Base-by-base conservation (phyloP, 2,329 filamentous ascomycete genomes). In the Aspergillus chevalieri region DNA sequence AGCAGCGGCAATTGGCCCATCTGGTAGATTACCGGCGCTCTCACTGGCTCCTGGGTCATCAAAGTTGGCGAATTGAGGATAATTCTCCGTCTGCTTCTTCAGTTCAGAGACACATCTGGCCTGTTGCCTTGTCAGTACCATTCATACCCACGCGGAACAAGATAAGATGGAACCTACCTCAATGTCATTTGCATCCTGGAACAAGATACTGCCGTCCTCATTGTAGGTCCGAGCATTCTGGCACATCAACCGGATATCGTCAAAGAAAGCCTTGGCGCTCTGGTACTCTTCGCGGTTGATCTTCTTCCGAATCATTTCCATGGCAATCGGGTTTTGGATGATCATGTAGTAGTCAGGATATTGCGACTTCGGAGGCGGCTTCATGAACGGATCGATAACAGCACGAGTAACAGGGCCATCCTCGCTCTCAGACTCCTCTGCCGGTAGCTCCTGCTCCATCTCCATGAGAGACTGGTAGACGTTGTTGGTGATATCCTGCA, bases 241-340 rank as follows among this genome's bases (percentile, higher is more conserved):
- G 68, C 91, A 93, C 70, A 98, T 81, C 55, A 92, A 74, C 46
- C 84, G 82, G 54, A 98, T 84, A 64, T 98, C 94, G 57, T 81
- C 83, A 48, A 83, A 81, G 78, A 98, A 83, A 59, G 91, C 88
- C 64, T 81, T 83, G 52, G 96, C 72, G 62, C 81, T 86, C 59
- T 82, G 83, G 70, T 98, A 98, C 65, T 96, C 89, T 64, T 94
- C 89, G 71, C 89, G 92, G 76, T 95, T 96, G 74, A 98, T 95
- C 77, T 89, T 92, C 66, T 86, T 88, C 66, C 89, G 84, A 64
- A 98, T 95, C 67, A 90, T 85, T 60, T 95, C 93, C 87, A 97
- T 95, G 65, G 88, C 92, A 64, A 98, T 96, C 0, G 93, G 93
- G 48, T 85, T 86, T 65, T 86, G 82, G 67, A 98, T 98, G 68